These are phyloP conservation scores for Diutina rugosa DNA, from an alignment of 1,139 yeast genomes.

Conservation along the genomic window DNA sequence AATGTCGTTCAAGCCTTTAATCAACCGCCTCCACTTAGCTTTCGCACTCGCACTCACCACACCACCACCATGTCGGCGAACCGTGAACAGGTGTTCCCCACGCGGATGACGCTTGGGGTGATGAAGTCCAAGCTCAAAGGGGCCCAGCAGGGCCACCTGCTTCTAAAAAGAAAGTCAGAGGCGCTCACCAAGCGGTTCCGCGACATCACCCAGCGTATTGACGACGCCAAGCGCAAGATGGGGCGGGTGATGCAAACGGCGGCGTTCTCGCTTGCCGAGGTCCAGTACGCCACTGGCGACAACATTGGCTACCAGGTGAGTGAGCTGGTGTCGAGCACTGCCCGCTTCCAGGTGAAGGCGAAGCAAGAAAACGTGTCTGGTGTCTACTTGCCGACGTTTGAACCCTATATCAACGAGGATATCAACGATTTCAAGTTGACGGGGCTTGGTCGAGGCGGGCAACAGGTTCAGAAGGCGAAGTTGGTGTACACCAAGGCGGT, in stretches of 20 bases:
- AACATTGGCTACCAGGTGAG: slow-evolving; percentile 92
- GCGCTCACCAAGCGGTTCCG: slow-evolving; percentile 93
- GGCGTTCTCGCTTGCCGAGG: slow-evolving; percentile 93
- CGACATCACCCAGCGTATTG: slow-evolving; percentile 88
- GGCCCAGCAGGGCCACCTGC: slow-evolving; percentile 91
- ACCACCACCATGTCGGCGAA: slow-evolving; percentile 8
- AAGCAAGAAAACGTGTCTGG: slow-evolving; percentile 96
- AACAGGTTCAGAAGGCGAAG: slow-evolving; percentile 92
- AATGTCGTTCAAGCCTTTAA: neutral
- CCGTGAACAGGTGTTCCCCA: slow-evolving; percentile 86
- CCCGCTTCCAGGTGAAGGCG: slow-evolving; percentile 83
- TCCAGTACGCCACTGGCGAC: slow-evolving; percentile 92
- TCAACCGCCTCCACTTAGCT: neutral
- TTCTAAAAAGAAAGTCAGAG: slow-evolving; percentile 89
- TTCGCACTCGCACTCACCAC: neutral
- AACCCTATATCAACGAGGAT: slow-evolving; percentile 66
- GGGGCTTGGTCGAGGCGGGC: slow-evolving; percentile 97
- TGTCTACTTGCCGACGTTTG: slow-evolving; percentile 87
- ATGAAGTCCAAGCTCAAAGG: slow-evolving; percentile 96
- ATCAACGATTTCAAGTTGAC: slow-evolving; percentile 92
- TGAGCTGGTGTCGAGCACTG: slow-evolving; percentile 78
- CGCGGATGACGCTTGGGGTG: slow-evolving; percentile 90
- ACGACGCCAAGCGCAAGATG: slow-evolving; percentile 94
- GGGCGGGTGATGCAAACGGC: slow-evolving; percentile 98
- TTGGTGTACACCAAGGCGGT: slow-evolving; percentile 89